Evolutionary conservation across 768 basidiomycete genomes (phyloP).

Genomic region (Pisolithus sp.): DNA sequence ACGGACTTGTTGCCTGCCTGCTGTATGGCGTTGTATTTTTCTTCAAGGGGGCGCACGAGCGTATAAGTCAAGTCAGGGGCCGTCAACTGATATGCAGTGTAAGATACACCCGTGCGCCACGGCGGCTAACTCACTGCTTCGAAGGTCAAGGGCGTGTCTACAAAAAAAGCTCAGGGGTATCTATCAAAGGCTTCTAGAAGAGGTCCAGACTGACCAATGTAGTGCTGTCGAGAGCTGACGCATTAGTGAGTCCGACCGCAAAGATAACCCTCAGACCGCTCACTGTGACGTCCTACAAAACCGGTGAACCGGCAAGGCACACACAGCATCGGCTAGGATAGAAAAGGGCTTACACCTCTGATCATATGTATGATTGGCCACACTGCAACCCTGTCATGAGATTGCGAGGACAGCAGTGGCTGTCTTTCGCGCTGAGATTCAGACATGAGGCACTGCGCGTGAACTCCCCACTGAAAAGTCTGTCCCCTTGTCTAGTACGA

Average conservation of each 20-base stretch:
- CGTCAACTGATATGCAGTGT: constrained; percentile 44
- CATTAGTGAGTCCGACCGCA: constrained; percentile 2
- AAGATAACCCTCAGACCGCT: constrained; percentile 10
- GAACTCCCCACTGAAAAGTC: neutral
- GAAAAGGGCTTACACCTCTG: constrained; percentile 41
- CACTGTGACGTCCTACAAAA: constrained; percentile 57
- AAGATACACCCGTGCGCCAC: constrained; percentile 1
- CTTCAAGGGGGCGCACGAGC: constrained; percentile 78
- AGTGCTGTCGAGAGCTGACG: constrained; percentile 41
- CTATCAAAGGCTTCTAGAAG: neutral
- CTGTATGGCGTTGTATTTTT: constrained; percentile 77
- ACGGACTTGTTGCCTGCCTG: constrained; percentile 71
- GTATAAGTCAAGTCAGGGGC: constrained; percentile 89
- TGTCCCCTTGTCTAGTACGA: constrained; percentile 7
- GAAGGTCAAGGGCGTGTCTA: constrained; percentile 79
- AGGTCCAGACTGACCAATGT: constrained; percentile 47
- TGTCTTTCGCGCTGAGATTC: constrained; percentile 24
- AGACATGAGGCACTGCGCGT: constrained; percentile 2
- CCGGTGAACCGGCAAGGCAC: constrained; percentile 9
- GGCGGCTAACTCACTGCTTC: constrained; percentile 54
- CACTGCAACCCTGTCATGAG: constrained; percentile 54
- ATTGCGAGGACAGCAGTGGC: constrained; percentile 30
- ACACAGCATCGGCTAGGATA: neutral
- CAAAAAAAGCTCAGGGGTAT: constrained; percentile 1
- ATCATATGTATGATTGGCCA: constrained; percentile 83